These are phyloP conservation scores for Lasiodiplodia citricola DNA, from an alignment of 2,329 filamentous ascomycete genomes.

Conservation along the genomic window DNA sequence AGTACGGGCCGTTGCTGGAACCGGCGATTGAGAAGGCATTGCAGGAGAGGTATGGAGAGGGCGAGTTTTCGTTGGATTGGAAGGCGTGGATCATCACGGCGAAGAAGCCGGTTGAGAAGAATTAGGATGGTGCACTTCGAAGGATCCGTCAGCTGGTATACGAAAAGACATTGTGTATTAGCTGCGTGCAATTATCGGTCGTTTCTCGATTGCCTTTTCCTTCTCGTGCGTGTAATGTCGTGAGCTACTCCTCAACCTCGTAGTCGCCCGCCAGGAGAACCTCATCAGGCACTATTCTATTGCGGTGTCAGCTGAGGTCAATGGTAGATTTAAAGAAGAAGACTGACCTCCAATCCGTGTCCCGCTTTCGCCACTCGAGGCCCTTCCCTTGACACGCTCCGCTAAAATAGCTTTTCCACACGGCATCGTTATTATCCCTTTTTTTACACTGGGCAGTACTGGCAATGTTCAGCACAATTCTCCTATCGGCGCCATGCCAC, in stretches of 20 bases:
- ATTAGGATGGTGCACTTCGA: neutral
- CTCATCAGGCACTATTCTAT: neutral
- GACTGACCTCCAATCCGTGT: too few species aligned
- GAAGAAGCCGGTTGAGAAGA: slow-evolving; percentile 1
- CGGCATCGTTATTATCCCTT: neutral
- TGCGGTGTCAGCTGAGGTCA: neutral
- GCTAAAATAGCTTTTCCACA: neutral
- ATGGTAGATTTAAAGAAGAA: too few species aligned
- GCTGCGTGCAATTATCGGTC: neutral
- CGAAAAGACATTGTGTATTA: neutral
- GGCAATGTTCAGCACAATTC: neutral
- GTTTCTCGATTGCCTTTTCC: neutral
- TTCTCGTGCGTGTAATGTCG: neutral
- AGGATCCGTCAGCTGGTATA: neutral
- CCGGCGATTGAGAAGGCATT: slow-evolving; percentile 17
- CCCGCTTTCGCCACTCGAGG: neutral
- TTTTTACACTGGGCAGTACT: neutral
- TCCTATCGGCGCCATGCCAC: neutral
- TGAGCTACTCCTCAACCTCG: neutral
- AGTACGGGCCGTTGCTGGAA: slow-evolving; percentile 1
- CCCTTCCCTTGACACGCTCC: neutral
- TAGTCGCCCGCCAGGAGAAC: neutral
- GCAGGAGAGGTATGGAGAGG: slow-evolving; percentile 15
- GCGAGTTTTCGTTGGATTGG: slow-evolving; percentile 8
- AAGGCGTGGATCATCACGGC: slow-evolving; percentile 10